Conservation (phyloP, 2,329 filamentous ascomycete genomes). For the Aspergillus texensis region DNA sequence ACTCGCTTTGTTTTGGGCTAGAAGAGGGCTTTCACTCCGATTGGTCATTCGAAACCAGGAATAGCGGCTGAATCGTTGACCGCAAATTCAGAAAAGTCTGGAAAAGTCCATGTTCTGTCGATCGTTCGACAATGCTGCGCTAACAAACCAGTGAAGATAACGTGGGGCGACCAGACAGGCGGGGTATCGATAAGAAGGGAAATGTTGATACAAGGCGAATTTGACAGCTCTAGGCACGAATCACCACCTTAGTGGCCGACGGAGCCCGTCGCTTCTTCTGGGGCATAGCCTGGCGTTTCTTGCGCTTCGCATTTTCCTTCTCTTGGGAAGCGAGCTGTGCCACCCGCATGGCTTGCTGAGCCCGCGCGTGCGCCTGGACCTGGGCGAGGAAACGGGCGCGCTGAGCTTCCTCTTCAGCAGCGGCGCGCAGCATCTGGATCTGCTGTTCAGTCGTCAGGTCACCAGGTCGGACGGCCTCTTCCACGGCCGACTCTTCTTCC, state of each 20-base stretch:
- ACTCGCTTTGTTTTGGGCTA: neutral
- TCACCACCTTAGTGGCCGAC: constrained; percentile 19
- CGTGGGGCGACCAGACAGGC: neutral
- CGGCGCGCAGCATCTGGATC: constrained; percentile 38
- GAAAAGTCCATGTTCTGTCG: constrained; percentile 5
- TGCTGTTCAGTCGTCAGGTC: constrained; percentile 45
- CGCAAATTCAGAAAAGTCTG: constrained; percentile 5
- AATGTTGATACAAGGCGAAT: neutral
- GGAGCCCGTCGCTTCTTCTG: constrained; percentile 30
- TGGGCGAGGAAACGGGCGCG: constrained; percentile 43
- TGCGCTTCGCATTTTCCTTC: constrained; percentile 30
- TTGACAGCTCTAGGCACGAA: constrained; percentile 14
- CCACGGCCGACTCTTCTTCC: constrained; percentile 31
- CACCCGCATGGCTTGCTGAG: constrained; percentile 42
- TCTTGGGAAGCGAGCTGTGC: constrained; percentile 33
- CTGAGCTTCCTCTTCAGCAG: constrained; percentile 39
- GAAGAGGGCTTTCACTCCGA: neutral
- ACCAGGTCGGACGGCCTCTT: constrained; percentile 20
- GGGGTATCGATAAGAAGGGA: neutral
- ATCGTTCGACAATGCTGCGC: constrained; percentile 12
- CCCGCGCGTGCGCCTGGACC: constrained; percentile 45
- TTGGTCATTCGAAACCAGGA: neutral
- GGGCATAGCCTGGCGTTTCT: constrained; percentile 32
- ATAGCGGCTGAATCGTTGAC: neutral
- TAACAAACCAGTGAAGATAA: constrained; percentile 1